A percentile compares a stretch with the other conserved stretches of the same genome.
Evolutionary conservation across 306 rosid species (phyloP).

Genomic region (Hippophae gyantsensis): DNA sequence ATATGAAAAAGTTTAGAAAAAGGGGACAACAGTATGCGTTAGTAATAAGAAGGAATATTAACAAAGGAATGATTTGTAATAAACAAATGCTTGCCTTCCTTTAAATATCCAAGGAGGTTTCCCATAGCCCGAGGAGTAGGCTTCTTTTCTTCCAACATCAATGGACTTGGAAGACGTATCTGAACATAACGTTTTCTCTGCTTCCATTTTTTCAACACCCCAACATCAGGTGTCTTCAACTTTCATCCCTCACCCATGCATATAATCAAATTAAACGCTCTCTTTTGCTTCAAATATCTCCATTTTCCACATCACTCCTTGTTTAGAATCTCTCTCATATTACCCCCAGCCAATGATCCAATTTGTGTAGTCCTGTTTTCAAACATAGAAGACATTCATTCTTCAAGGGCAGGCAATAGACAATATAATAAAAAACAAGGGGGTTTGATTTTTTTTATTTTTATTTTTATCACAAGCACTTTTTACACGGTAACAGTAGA

Average conservation of each 20-base stretch:
- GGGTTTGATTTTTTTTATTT: too few relatives aligned
- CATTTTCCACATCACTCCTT: neutral
- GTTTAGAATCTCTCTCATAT: neutral
- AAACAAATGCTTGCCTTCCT: slow-evolving; percentile 47
- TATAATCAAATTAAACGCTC: neutral
- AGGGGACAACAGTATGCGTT: neutral
- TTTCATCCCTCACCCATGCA: neutral
- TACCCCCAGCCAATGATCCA: neutral
- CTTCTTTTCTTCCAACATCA: slow-evolving; percentile 32
- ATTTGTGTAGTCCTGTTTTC: neutral
- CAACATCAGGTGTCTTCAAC: neutral
- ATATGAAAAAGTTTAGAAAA: neutral
- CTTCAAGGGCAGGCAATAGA: neutral
- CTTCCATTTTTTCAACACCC: neutral
- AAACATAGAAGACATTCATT: slow-evolving; percentile 1
- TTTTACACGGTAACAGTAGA: too few relatives aligned
- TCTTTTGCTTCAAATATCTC: too few relatives aligned
- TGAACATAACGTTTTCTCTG: neutral
- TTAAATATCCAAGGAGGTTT: slow-evolving; percentile 83
- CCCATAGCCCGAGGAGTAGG: slow-evolving; percentile 57
- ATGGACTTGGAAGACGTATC: slow-evolving; percentile 18
- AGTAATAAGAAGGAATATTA: slow-evolving; percentile 1
- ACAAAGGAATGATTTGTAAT: neutral
- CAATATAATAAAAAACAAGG: neutral
- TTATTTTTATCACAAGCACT: too few relatives aligned